These are phyloP conservation scores for Mycena albidolilacea DNA, from an alignment of 768 basidiomycete genomes.

Conservation along the genomic window DNA sequence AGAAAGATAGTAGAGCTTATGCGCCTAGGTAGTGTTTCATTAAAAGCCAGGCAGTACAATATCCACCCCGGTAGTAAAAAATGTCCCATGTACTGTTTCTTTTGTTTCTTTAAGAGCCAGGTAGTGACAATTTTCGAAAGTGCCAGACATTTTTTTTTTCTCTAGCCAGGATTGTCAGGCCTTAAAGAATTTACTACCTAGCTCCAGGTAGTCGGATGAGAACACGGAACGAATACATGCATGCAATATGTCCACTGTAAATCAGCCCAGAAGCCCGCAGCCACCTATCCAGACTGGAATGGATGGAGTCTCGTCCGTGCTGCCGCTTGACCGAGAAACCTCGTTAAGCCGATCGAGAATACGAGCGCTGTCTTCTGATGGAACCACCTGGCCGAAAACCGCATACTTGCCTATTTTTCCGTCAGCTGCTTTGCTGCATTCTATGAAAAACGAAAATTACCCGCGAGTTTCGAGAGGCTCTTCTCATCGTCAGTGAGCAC, in stretches of 20 bases:
- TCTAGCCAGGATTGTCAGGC: too few species aligned
- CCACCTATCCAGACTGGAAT: constrained; percentile 28
- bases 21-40: too few species aligned
- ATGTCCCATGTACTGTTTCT: too few species aligned
- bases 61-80: too few species aligned
- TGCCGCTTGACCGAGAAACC: constrained; percentile 26
- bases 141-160: too few species aligned
- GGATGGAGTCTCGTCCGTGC: constrained; percentile 26
- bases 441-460: constrained; percentile 36
- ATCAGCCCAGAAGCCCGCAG: constrained; percentile 25
- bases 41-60: too few species aligned
- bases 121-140: too few species aligned
- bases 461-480: constrained; percentile 61
- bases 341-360: constrained; percentile 25
- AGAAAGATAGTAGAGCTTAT: too few species aligned
- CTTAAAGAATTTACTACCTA: too few species aligned
- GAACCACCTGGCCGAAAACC: constrained; percentile 25
- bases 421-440: constrained; percentile 15
- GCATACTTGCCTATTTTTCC: constrained; percentile 25
- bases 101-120: too few species aligned
- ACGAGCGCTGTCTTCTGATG: constrained; percentile 23
- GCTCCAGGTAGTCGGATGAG: too few species aligned
- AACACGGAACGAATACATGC: constrained; percentile 19
- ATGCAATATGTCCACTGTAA: constrained; percentile 22
- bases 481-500: constrained; percentile 59